Evolutionary conservation across 176 grass and related monocot species (phyloP).

Genomic region (Aegilops sharonensis): DNA sequence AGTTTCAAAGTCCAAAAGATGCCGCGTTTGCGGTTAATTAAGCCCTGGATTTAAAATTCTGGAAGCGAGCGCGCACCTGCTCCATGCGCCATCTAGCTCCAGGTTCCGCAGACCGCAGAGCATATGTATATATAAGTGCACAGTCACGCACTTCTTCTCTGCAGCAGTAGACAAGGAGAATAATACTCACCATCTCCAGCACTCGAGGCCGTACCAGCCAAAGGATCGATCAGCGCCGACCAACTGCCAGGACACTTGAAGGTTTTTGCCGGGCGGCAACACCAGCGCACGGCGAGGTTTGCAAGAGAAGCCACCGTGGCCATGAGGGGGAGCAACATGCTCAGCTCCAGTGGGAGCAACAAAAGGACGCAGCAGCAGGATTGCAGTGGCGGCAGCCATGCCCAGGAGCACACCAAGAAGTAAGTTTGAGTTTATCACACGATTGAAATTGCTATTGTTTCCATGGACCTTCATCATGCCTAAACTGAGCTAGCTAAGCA

Average conservation of each 20-base stretch:
- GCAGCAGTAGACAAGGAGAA: constrained; percentile 40
- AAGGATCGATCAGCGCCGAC: constrained; percentile 7
- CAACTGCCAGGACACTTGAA: constrained; percentile 1
- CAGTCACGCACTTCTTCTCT: constrained; percentile 26
- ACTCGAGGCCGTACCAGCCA: constrained; percentile 8
- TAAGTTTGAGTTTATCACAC: constrained; percentile 36
- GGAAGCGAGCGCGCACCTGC: constrained; percentile 39
- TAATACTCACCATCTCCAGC: constrained; percentile 15
- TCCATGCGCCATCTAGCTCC: constrained; percentile 18
- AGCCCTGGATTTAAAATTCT: constrained; percentile 39
- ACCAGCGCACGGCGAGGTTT: not conserved
- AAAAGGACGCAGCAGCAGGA: constrained; percentile 31
- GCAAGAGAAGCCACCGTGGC: constrained; percentile 1
- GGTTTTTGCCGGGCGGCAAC: not conserved
- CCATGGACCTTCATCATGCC: not conserved
- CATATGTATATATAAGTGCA: constrained; percentile 35
- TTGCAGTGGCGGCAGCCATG: not conserved
- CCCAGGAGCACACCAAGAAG: constrained; percentile 32
- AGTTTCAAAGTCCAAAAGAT: constrained; percentile 32
- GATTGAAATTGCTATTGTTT: not conserved
- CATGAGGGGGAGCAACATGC: constrained; percentile 14
- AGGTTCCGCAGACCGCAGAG: not conserved
- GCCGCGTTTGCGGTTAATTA: constrained; percentile 19
- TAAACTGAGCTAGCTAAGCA: not conserved
- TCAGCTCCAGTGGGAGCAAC: constrained; percentile 19